Conservation (phyloP, 345 rosid species). For the Lepidium africanum region DNA sequence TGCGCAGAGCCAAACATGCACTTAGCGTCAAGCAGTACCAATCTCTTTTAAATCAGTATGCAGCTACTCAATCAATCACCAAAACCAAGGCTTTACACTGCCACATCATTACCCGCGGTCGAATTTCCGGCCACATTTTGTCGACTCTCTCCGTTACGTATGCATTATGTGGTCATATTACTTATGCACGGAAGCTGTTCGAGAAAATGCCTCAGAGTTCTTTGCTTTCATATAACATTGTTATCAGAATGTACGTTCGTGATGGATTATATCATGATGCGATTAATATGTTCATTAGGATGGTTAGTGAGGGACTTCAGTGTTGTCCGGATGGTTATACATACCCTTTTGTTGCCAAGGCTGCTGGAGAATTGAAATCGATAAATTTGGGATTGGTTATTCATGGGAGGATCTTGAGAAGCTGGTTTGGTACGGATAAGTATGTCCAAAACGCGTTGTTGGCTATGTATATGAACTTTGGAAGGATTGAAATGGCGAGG, state of each 20-base stretch:
- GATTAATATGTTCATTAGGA: slow-evolving; percentile 35
- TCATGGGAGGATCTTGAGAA: slow-evolving; percentile 44
- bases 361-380: slow-evolving; percentile 39
- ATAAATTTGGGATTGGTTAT: slow-evolving; percentile 33
- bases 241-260: slow-evolving; percentile 36
- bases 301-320: slow-evolving; percentile 29
- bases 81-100: slow-evolving; percentile 45
- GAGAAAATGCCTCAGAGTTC: slow-evolving; percentile 44
- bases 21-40: slow-evolving; percentile 23
- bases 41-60: slow-evolving; percentile 37
- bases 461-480: slow-evolving; percentile 59
- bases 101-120: slow-evolving; percentile 35
- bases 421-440: slow-evolving; percentile 26
- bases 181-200: slow-evolving; percentile 39
- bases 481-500: slow-evolving; percentile 37
- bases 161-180: slow-evolving; percentile 14
- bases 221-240: slow-evolving; percentile 33
- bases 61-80: slow-evolving; percentile 35
- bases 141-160: slow-evolving; percentile 13
- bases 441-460: slow-evolving; percentile 53
- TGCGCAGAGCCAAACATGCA: slow-evolving; percentile 22
- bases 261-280: slow-evolving; percentile 27
- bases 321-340: slow-evolving; percentile 48
- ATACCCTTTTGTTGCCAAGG: slow-evolving; percentile 46
- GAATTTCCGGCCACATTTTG: slow-evolving; percentile 16